Percentiles rank a stretch among this genome's conserved stretches.
phyloP scores from a whole-genome alignment of 345 rosid species.

The Combretum micranthum region DNA sequence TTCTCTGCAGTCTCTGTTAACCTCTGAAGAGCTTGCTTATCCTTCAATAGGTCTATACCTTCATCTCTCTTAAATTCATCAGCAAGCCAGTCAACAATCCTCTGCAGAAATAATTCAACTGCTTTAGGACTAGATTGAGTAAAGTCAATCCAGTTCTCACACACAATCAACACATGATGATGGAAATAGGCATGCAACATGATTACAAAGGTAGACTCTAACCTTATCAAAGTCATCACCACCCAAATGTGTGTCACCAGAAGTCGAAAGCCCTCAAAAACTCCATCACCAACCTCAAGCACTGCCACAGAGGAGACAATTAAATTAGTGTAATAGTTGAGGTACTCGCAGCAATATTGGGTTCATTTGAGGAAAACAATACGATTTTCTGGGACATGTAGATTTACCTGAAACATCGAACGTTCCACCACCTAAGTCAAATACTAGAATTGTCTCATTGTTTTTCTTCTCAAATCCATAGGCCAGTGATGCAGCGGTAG shows the following conservation, averaged over 20 bases:
- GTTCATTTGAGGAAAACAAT: no score
- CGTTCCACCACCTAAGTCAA: constrained; percentile 99
- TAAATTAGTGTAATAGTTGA: neutral
- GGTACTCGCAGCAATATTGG: no score
- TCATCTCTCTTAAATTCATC: constrained; percentile 68
- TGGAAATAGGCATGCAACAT: neutral
- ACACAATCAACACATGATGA: no score
- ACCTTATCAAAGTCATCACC: constrained; percentile 99
- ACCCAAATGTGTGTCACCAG: constrained; percentile 99
- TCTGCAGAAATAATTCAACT: constrained; percentile 30
- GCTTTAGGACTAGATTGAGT: neutral
- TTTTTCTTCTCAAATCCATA: constrained; percentile 94
- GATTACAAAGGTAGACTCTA: neutral
- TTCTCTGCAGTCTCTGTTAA: constrained; percentile 93
- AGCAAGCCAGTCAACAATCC: constrained; percentile 97
- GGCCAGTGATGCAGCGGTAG: constrained; percentile 96
- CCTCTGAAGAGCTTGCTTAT: constrained; percentile 97
- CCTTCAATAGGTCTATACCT: constrained; percentile 92
- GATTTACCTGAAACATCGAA: constrained; percentile 94
- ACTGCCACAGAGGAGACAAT: constrained; percentile 30
- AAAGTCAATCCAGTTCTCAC: no score
- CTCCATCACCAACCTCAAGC: constrained; percentile 99
- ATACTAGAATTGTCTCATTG: constrained; percentile 92
- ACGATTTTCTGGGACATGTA: neutral
- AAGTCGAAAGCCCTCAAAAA: constrained; percentile 96